phyloP scores from a whole-genome alignment of 371 early-diverging fungal genomes.

The Mortierella sp. region DNA sequence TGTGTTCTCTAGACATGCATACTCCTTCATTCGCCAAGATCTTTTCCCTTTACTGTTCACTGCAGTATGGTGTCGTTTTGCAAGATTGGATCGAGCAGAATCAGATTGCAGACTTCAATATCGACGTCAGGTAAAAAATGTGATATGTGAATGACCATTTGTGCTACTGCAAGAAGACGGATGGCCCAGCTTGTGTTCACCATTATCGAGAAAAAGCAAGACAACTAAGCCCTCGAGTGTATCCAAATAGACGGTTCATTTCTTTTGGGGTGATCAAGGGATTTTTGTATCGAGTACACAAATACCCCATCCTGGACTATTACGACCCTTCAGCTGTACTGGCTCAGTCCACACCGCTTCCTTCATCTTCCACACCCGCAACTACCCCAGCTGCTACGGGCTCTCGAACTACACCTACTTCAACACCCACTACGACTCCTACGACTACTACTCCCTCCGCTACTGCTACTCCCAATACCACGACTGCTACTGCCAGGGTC shows the following conservation, averaged over 20 bases:
- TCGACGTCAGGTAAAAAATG: conserved; percentile 77
- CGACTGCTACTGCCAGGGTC: no score
- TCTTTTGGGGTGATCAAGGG: conserved; percentile 86
- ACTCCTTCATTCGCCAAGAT: conserved; percentile 72
- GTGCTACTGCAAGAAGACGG: not conserved
- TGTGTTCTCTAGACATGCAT: conserved; percentile 37
- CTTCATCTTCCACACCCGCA: not conserved
- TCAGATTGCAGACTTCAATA: conserved; percentile 63
- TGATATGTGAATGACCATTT: not conserved
- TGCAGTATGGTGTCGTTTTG: conserved; percentile 79
- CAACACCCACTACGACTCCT: no score
- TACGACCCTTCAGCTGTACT: conserved; percentile 5
- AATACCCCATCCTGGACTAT: conserved; percentile 76
- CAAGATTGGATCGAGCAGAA: conserved; percentile 82
- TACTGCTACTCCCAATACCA: no score
- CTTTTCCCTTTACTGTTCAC: conserved; percentile 76
- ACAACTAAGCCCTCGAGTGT: not conserved
- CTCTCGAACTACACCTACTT: no score
- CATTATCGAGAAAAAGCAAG: not conserved
- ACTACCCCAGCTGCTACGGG: conserved; percentile 13
- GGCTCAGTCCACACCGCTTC: conserved; percentile 3
- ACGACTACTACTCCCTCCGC: no score
- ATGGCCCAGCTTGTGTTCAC: not conserved
- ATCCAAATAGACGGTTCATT: conserved; percentile 74
- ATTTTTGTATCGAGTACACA: conserved; percentile 82